Evolutionary conservation across 2,329 filamentous ascomycete species (phyloP).

Genomic region (Fusarium acutatum): DNA sequence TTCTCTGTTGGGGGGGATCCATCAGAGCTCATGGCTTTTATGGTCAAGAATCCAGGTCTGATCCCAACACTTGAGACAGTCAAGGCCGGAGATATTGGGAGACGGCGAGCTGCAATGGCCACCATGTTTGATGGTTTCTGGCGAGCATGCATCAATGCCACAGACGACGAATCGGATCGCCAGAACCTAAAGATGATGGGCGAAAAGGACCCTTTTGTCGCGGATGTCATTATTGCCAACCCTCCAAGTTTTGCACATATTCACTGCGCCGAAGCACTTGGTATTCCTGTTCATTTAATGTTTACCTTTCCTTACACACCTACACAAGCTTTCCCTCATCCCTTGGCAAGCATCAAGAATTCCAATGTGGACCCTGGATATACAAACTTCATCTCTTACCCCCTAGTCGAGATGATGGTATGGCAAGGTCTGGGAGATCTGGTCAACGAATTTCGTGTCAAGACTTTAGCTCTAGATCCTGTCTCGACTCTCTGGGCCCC

Average conservation of each 20-base stretch:
- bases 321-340: slow-evolving; percentile 79
- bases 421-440: slow-evolving; percentile 90
- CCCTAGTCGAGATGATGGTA: slow-evolving; percentile 84
- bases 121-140: slow-evolving; percentile 88
- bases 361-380: slow-evolving; percentile 77
- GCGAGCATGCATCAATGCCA: slow-evolving; percentile 78
- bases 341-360: slow-evolving; percentile 77
- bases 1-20: slow-evolving; percentile 84
- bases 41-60: slow-evolving; percentile 85
- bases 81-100: slow-evolving; percentile 75
- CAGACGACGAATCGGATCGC: slow-evolving; percentile 68
- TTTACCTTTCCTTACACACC: slow-evolving; percentile 88
- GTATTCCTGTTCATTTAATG: slow-evolving; percentile 83
- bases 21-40: slow-evolving; percentile 84
- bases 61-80: slow-evolving; percentile 79
- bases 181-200: slow-evolving; percentile 73
- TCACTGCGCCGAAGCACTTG: slow-evolving; percentile 81
- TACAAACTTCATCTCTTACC: slow-evolving; percentile 83
- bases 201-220: slow-evolving; percentile 67
- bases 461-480: slow-evolving; percentile 75
- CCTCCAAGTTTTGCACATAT: slow-evolving; percentile 81
- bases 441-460: slow-evolving; percentile 76
- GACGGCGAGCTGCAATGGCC: slow-evolving; percentile 74
- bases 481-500: slow-evolving; percentile 82
- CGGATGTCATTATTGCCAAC: slow-evolving; percentile 86